phyloP scores from a whole-genome alignment of 2,329 filamentous ascomycete genomes.

The Trichoderma hamatum region DNA sequence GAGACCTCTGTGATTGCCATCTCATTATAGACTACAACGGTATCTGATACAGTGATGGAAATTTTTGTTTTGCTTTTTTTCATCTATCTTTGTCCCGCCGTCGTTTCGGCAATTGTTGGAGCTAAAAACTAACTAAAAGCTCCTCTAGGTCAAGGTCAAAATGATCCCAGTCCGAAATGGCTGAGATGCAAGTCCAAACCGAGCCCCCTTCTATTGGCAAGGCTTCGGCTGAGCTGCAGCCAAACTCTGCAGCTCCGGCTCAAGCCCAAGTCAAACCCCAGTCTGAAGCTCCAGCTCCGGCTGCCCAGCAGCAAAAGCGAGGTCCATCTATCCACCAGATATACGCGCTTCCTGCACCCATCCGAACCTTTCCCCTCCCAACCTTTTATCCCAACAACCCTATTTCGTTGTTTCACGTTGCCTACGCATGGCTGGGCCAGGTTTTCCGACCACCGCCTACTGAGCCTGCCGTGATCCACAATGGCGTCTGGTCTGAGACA shows the following conservation, averaged over 20 bases:
- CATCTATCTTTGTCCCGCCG: not conserved
- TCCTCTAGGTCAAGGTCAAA: conserved; percentile 43
- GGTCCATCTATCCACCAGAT: conserved; percentile 66
- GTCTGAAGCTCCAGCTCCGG: conserved; percentile 31
- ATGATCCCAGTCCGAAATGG: conserved; percentile 52
- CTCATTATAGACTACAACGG: conserved; percentile 90
- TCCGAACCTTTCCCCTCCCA: conserved; percentile 82
- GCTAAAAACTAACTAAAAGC: conserved; percentile 17
- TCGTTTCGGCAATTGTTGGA: not conserved
- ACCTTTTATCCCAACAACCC: conserved; percentile 91
- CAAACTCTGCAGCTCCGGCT: conserved; percentile 31
- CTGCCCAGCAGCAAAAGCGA: conserved; percentile 36
- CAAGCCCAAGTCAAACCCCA: conserved; percentile 31
- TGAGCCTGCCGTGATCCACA: conserved; percentile 66
- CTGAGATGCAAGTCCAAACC: conserved; percentile 42
- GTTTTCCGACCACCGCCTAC: conserved; percentile 66
- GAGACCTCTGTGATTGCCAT: conserved; percentile 62
- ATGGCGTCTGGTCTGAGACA: conserved; percentile 77
- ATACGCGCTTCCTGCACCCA: conserved; percentile 78
- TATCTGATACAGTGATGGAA: conserved; percentile 71
- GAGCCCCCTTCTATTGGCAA: conserved; percentile 28
- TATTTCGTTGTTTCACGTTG: conserved; percentile 79
- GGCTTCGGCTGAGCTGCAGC: conserved; percentile 25
- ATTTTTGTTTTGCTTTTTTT: conserved; percentile 1
- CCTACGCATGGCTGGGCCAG: conserved; percentile 76